These are phyloP conservation scores for Circinella umbellata DNA, from an alignment of 371 early-diverging fungal species.

Conservation along the genomic window DNA sequence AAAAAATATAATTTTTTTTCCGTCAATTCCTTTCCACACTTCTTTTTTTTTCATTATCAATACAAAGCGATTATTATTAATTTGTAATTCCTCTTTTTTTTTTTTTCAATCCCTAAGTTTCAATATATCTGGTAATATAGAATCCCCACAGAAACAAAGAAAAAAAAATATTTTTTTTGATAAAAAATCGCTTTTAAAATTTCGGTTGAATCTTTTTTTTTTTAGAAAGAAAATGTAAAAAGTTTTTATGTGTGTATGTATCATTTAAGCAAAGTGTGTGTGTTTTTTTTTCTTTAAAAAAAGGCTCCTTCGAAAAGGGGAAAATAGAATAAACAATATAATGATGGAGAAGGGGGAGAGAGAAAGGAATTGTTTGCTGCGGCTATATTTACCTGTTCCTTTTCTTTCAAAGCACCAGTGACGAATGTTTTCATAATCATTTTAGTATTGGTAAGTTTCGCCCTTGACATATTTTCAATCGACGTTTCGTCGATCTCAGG, in stretches of 20 bases:
- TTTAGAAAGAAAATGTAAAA: neutral
- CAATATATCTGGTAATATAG: neutral
- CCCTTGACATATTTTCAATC: constrained; percentile 6
- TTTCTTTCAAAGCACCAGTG: constrained; percentile 47
- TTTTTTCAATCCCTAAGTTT: constrained; percentile 8
- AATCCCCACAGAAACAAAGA: constrained; percentile 1
- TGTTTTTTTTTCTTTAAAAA: neutral
- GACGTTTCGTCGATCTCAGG: constrained; percentile 5
- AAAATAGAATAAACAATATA: constrained; percentile 8
- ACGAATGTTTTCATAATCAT: constrained; percentile 51
- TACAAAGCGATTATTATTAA: neutral
- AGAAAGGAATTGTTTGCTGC: neutral
- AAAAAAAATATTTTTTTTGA: too few species aligned
- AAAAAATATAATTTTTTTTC: constrained; percentile 14
- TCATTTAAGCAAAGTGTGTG: constrained; percentile 5
- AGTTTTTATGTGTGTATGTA: neutral
- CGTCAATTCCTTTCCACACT: constrained; percentile 34
- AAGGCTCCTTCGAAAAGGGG: constrained; percentile 14
- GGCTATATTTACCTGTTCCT: constrained; percentile 48
- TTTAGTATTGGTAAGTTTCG: constrained; percentile 34
- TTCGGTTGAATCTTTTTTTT: constrained; percentile 7
- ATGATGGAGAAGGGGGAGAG: constrained; percentile 9
- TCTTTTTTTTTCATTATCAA: neutral
- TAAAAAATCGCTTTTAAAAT: neutral
- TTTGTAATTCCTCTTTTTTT: neutral